Base-by-base conservation (phyloP, 176 grass and related monocot species). In the Thinopyrum elongatum region DNA sequence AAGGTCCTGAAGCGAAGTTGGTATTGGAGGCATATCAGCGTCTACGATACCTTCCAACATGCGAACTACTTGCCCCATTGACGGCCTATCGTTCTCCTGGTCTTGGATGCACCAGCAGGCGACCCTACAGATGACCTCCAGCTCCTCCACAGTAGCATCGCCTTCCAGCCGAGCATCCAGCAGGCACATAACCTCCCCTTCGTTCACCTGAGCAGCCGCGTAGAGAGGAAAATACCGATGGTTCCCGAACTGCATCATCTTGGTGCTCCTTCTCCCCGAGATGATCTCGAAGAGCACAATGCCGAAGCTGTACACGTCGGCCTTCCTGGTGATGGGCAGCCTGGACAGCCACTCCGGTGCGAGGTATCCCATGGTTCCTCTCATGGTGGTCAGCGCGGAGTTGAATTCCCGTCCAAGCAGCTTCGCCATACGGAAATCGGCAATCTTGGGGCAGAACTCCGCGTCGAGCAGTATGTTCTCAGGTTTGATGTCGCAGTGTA, bases 401-500 rank as follows among this genome's bases (percentile, higher is more conserved):
- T 38, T 82, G 42, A 85, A 78, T 2, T 91, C 82, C 1, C 27
- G 35, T 3, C 57, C 78, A 2, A 86, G 41, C 76, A 90, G 83
- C 44, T 91, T 88, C 42, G 89, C 81, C 85, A 87, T 70, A 1
- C 89, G 81, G 58, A 91, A 91, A 75, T 91, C 89, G 0, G 81
- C 80, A 31, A 91, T 91, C 58, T 91, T 91, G 3, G 89, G 80
- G 23, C 25, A 21, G 27, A 88, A 80, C 11, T 28, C 15, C 0
- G 51, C 75, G 47, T 88, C 76, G 0, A 91, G 23, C 1, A 91
- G 75, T 44, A 91, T 57, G 68, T 91, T 91, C 3, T 88, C 85
- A 19, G 66, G 89, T 21, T 91, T 91, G 25, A 91, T 91, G 27
- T 91, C 89, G 75, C 85, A 91, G 31, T 91, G 85, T 73, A 91